Percentiles rank a stretch among this genome's conserved stretches.
Conservation (phyloP, 2,329 filamentous ascomycete genomes). For the Trichoderma polysporum region DNA sequence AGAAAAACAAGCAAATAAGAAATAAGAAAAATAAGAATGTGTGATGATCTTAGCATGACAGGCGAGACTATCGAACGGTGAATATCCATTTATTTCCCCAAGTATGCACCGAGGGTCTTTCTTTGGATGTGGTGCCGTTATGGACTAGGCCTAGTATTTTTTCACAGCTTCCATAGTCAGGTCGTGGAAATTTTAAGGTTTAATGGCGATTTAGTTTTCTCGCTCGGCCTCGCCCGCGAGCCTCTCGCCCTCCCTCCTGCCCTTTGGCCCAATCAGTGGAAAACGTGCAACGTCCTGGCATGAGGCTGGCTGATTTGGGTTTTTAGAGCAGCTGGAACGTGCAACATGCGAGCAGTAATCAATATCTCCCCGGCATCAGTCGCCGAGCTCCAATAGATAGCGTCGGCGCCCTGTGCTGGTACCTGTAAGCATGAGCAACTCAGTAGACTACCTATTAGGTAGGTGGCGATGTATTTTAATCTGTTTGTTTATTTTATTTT, state of each 20-base stretch:
- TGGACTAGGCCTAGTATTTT: neutral
- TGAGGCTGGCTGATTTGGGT: neutral
- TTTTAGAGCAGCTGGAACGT: neutral
- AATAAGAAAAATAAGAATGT: neutral
- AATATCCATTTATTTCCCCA: constrained; percentile 12
- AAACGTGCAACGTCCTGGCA: neutral
- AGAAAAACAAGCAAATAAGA: neutral
- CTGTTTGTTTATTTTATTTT: neutral
- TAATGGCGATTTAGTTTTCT: neutral
- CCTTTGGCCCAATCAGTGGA: neutral
- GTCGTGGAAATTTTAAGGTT: neutral
- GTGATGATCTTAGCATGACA: neutral
- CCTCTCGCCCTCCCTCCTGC: neutral
- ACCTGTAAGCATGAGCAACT: neutral
- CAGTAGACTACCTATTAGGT: no score
- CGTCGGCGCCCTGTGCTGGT: neutral
- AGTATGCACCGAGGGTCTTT: neutral
- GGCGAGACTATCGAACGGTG: neutral
- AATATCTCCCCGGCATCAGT: no score
- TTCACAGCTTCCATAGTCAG: neutral
- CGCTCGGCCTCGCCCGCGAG: constrained; percentile 12
- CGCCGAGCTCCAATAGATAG: no score
- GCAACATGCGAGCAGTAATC: no score
- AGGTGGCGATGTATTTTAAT: neutral
- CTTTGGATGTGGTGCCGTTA: neutral